Conservation (phyloP, 768 basidiomycete genomes). For the Pleurotus giganteus region DNA sequence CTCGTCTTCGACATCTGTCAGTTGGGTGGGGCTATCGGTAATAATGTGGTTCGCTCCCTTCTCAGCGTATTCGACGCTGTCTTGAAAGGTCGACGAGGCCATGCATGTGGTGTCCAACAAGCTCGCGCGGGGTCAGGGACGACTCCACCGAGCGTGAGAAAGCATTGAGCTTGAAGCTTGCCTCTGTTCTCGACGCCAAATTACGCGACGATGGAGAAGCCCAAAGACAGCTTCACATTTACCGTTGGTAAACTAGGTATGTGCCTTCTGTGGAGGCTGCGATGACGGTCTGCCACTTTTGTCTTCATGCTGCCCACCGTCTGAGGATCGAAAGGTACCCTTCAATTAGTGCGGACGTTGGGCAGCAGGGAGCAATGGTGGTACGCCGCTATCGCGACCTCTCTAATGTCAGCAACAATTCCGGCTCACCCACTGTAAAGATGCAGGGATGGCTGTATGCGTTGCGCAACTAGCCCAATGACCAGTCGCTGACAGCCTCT, state of each 20-base stretch:
- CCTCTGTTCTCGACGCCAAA: background rate
- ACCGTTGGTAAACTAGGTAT: constrained; percentile 94
- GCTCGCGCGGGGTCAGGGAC: background rate
- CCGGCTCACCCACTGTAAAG: constrained; percentile 34
- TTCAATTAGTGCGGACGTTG: too few relatives aligned
- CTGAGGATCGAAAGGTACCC: too few relatives aligned
- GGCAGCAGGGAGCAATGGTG: too few relatives aligned
- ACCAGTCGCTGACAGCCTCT: background rate
- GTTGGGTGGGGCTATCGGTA: constrained; percentile 15
- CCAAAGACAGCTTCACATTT: constrained; percentile 77
- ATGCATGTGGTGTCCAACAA: background rate
- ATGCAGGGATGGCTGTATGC: constrained; percentile 91
- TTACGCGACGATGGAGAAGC: constrained; percentile 27
- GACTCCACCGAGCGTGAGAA: background rate
- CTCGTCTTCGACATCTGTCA: constrained; percentile 14
- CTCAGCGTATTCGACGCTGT: background rate
- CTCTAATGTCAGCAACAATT: background rate
- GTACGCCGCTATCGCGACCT: too few relatives aligned
- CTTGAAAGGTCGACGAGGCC: constrained; percentile 6
- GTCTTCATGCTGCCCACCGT: constrained; percentile 1
- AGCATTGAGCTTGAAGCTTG: too few relatives aligned
- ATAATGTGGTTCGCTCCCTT: background rate
- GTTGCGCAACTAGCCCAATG: constrained; percentile 1
- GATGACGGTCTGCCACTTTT: background rate
- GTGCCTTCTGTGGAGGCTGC: too few relatives aligned